phyloP scores from a whole-genome alignment of 164 flowering plant genomes.

The Tetracentron sinense region DNA sequence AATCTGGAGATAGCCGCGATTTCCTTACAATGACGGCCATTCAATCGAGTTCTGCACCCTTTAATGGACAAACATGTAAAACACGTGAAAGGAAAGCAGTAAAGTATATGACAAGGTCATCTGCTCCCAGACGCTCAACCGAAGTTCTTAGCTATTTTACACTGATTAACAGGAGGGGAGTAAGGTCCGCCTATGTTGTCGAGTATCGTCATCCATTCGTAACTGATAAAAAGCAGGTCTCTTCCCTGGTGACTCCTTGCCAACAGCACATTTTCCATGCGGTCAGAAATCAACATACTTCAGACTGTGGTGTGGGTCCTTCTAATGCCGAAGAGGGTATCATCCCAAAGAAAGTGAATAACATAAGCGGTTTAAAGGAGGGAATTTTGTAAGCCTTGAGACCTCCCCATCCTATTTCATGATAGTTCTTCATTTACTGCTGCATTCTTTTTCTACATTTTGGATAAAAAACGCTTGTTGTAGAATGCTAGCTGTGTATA shows the following conservation, averaged over 20 bases:
- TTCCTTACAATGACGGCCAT: constrained; percentile 23
- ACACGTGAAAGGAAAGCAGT: constrained; percentile 2
- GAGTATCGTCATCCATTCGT: constrained; percentile 6
- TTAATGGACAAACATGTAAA: constrained; percentile 2
- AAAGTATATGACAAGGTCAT: constrained; percentile 3
- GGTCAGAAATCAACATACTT: constrained; percentile 18
- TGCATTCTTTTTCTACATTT: too few relatives aligned
- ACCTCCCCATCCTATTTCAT: not conserved
- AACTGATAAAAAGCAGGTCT: constrained; percentile 1
- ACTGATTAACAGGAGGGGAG: constrained; percentile 10
- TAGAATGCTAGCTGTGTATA: too few relatives aligned
- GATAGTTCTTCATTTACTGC: too few relatives aligned
- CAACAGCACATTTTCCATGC: constrained; percentile 14
- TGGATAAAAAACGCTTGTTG: too few relatives aligned
- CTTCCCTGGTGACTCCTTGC: constrained; percentile 13
- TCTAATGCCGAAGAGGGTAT: constrained; percentile 26
- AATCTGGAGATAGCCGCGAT: not conserved
- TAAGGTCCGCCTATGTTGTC: constrained; percentile 6
- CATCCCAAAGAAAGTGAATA: constrained; percentile 14
- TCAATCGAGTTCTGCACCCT: constrained; percentile 14
- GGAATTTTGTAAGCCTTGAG: constrained; percentile 22
- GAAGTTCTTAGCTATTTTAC: constrained; percentile 4
- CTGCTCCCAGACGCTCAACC: not conserved
- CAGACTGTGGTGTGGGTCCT: constrained; percentile 30
- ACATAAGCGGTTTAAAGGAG: constrained; percentile 3